Base-by-base conservation (phyloP, 2,329 filamentous ascomycete species). In the Monosporascus sp. region DNA sequence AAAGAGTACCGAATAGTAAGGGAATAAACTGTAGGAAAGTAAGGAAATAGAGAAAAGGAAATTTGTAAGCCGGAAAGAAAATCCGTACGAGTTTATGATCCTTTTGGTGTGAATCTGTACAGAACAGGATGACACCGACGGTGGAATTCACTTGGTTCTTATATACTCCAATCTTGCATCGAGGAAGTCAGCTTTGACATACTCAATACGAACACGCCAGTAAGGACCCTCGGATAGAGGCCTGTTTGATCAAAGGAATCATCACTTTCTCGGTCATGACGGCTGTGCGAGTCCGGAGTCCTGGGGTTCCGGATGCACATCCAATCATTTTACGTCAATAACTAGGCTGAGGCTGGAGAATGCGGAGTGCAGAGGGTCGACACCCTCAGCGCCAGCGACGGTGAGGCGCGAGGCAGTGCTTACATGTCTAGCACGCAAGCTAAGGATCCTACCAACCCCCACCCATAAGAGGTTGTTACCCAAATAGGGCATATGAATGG, bases 1-100 rank as follows among this genome's bases (percentile, higher is more conserved):
- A 45, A 45, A 49, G 37, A 59, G 40, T 53, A 34, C 34, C 20
- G 46, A 57, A 51, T 51, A 50, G 56, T 52, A 54, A 54, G 47
- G 40, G 47, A 36, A 52, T 53, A 57, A 57, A 56, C 47, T 36
- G 34, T 14, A 47, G 31, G 44, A 57, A 38, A 54, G 9, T 52
- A 49, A 50, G 40, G 40, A 34, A 34, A 17, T 1, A 56, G 47
- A 48, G 36, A 57, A 56, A 49, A 54, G 47, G 45, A 51, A 57
- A 55, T 52, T 53, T 48, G 49, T 34, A 50, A 56, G 54, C 45
- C 3, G 9, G 11, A 49, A 52, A 48, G 48, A 44, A 53, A 55
- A 38, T 19, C 11, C 14, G 24, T 14, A 49, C 48, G 44, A 19
- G 19, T 50, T 43, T 55, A 48, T 41, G 37, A 45, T 58, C 34